phyloP scores from a whole-genome alignment of 306 rosid species.

The Gastrolobium villosum region DNA sequence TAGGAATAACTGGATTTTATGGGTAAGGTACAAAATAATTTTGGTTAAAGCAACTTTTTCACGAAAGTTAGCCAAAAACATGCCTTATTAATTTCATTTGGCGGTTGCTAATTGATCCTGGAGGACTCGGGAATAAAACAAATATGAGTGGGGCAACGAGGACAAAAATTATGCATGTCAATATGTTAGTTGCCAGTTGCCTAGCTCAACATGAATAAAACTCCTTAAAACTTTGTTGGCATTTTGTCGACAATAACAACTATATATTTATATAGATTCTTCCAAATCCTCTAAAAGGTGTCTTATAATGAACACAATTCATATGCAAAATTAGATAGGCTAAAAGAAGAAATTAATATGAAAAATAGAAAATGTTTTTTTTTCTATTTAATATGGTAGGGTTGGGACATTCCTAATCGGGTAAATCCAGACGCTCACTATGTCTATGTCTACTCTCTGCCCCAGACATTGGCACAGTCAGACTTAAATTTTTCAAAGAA shows the following conservation, averaged over 20 bases:
- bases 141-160: background rate
- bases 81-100: background rate
- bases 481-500: background rate
- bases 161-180: conserved; percentile 7
- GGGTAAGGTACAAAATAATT: background rate
- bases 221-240: background rate
- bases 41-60: background rate
- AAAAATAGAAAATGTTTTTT: too few species aligned
- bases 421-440: background rate
- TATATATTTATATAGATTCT: background rate
- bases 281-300: background rate
- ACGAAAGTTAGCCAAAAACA: background rate
- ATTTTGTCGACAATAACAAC: conserved; percentile 3
- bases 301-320: background rate
- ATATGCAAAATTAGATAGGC: background rate
- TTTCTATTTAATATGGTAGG: background rate
- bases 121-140: background rate
- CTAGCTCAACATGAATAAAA: background rate
- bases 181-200: background rate
- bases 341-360: background rate
- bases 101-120: background rate
- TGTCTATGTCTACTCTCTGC: background rate
- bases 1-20: background rate
- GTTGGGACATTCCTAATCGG: background rate
- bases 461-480: background rate